A percentile compares a stretch with the other conserved stretches of the same genome.
Evolutionary conservation across 2,329 filamentous ascomycete species (phyloP).

Genomic region (Arthrobotrys pseudoclavata): DNA sequence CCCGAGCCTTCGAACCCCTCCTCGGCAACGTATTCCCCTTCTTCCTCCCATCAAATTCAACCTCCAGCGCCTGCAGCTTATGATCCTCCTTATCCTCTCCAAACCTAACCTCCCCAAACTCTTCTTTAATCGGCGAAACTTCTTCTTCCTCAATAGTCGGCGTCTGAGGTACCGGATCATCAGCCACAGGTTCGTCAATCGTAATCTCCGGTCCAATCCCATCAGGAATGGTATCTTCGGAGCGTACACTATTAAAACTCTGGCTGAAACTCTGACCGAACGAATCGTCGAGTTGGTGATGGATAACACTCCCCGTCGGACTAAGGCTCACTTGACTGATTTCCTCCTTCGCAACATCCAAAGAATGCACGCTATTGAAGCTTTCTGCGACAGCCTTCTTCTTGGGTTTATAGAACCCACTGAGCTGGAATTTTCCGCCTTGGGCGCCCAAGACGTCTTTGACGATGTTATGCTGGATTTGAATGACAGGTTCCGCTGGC

Average conservation of each 20-base stretch:
- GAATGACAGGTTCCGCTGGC: neutral
- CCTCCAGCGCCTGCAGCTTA: constrained; percentile 12
- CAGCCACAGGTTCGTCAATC: constrained; percentile 22
- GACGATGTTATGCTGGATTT: neutral
- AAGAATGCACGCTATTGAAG: constrained; percentile 36
- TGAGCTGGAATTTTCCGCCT: neutral
- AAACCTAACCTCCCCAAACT: constrained; percentile 30
- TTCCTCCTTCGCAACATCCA: constrained; percentile 43
- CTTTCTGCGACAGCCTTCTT: constrained; percentile 30
- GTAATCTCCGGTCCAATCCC: constrained; percentile 18
- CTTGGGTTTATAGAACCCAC: neutral
- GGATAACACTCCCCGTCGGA: constrained; percentile 51
- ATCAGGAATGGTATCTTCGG: constrained; percentile 46
- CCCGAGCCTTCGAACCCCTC: constrained; percentile 4
- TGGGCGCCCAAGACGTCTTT: neutral
- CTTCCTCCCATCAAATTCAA: constrained; percentile 16
- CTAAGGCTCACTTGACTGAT: constrained; percentile 29
- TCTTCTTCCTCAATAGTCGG: constrained; percentile 37
- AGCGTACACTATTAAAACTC: constrained; percentile 33
- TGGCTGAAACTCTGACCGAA: constrained; percentile 42
- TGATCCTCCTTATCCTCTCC: neutral
- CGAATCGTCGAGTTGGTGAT: constrained; percentile 27
- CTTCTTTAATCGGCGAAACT: constrained; percentile 53
- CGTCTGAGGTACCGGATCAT: constrained; percentile 13
- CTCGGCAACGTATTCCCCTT: constrained; percentile 13